A percentile compares a stretch with the other conserved stretches of the same genome.
These are phyloP conservation scores for Zymoseptoria ardabiliae DNA, from an alignment of 2,329 filamentous ascomycete genomes.

Conservation along the genomic window DNA sequence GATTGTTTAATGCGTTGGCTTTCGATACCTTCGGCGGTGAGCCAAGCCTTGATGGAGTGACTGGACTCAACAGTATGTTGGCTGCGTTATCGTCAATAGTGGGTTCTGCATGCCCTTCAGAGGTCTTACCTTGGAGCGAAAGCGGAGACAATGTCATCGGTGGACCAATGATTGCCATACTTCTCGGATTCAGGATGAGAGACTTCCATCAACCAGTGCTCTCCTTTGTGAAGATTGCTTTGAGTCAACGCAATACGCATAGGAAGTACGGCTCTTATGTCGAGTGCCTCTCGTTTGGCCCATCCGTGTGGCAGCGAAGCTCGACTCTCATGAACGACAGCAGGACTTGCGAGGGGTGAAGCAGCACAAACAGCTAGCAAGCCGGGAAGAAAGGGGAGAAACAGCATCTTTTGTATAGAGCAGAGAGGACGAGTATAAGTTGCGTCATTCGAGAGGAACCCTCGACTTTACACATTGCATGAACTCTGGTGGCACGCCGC, in stretches of 20 bases:
- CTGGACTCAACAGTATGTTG: conserved; percentile 42
- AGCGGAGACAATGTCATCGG: conserved; percentile 36
- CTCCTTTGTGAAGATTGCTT: conserved; percentile 28
- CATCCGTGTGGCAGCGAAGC: conserved; percentile 22
- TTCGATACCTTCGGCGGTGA: conserved; percentile 46
- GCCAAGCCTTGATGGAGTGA: conserved; percentile 48
- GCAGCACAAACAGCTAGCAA: conserved; percentile 15
- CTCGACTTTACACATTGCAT: not conserved
- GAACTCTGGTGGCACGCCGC: not conserved
- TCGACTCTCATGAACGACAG: conserved; percentile 29
- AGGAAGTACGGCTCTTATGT: conserved; percentile 25
- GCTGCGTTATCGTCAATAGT: conserved; percentile 7
- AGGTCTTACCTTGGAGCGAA: conserved; percentile 33
- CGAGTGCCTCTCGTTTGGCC: conserved; percentile 21
- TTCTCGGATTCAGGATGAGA: conserved; percentile 37
- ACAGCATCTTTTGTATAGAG: conserved; percentile 4
- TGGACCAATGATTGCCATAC: conserved; percentile 37
- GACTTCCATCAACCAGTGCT: conserved; percentile 30
- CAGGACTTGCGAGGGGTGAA: conserved; percentile 17
- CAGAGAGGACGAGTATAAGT: not conserved
- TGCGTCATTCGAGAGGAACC: not conserved
- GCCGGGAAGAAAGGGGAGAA: conserved; percentile 1
- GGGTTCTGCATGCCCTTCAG: not conserved
- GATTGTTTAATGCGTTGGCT: conserved; percentile 44
- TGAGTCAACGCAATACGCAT: conserved; percentile 31